phyloP scores from a whole-genome alignment of 2,329 filamentous ascomycete genomes.

The Pseudogymnoascus sp. region DNA sequence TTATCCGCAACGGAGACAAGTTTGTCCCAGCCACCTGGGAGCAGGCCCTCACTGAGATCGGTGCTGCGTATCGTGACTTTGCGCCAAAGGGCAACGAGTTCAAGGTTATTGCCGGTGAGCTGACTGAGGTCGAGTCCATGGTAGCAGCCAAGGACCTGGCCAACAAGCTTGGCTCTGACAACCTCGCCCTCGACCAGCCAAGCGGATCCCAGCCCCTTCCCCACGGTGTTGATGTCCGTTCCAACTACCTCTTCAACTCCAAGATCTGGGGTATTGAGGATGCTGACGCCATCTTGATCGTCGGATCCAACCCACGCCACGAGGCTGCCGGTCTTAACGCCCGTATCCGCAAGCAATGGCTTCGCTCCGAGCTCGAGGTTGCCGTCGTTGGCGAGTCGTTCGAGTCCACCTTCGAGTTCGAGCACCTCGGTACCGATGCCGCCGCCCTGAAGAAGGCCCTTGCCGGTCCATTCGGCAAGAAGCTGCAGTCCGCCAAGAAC shows the following conservation, averaged over 20 bases:
- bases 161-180: constrained; percentile 94
- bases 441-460: constrained; percentile 78
- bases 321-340: constrained; percentile 94
- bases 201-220: constrained; percentile 75
- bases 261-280: constrained; percentile 90
- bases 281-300: constrained; percentile 81
- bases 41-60: constrained; percentile 83
- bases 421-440: constrained; percentile 76
- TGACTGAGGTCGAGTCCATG: constrained; percentile 85
- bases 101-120: constrained; percentile 85
- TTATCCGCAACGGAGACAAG: constrained; percentile 80
- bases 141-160: constrained; percentile 96
- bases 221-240: constrained; percentile 86
- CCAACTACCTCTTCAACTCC: constrained; percentile 96
- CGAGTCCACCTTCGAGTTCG: constrained; percentile 90
- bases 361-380: constrained; percentile 88
- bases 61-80: constrained; percentile 68
- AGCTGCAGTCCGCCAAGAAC: constrained; percentile 75
- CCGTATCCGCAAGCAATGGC: constrained; percentile 95
- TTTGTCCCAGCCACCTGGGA: constrained; percentile 94
- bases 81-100: constrained; percentile 87
- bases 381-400: constrained; percentile 86
- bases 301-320: constrained; percentile 91
- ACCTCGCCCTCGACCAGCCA: constrained; percentile 85
- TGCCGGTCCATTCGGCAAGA: constrained; percentile 84